phyloP scores from a whole-genome alignment of 2,329 filamentous ascomycete genomes.

The Xylaria sp. region DNA sequence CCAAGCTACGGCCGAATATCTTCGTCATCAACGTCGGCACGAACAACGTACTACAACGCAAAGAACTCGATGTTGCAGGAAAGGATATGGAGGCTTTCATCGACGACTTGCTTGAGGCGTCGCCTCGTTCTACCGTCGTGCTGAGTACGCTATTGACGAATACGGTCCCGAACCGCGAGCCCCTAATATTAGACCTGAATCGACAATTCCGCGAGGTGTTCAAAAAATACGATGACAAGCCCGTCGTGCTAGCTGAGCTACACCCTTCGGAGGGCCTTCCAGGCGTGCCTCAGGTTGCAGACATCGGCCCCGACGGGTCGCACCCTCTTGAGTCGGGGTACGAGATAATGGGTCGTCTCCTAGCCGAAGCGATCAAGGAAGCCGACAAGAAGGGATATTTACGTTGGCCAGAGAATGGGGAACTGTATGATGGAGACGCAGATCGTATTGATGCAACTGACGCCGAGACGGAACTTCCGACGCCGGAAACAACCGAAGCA shows the following conservation, averaged over 20 bases:
- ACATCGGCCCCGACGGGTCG: conserved; percentile 39
- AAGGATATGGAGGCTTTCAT: conserved; percentile 38
- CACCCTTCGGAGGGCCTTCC: conserved; percentile 36
- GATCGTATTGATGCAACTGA: conserved; percentile 25
- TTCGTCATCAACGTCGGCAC: conserved; percentile 44
- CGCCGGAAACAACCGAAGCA: conserved; percentile 12
- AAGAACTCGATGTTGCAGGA: conserved; percentile 35
- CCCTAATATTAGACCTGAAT: conserved; percentile 38
- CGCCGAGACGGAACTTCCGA: conserved; percentile 17
- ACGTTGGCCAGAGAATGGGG: conserved; percentile 35
- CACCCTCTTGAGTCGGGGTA: conserved; percentile 39
- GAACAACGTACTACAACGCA: conserved; percentile 42
- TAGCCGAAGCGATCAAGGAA: conserved; percentile 33
- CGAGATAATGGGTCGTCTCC: conserved; percentile 38
- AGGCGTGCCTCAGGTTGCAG: conserved; percentile 29
- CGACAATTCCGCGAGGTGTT: conserved; percentile 39
- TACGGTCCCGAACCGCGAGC: conserved; percentile 35
- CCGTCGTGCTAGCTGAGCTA: conserved; percentile 42
- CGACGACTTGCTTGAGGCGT: conserved; percentile 37
- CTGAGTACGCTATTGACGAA: conserved; percentile 41
- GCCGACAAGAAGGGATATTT: conserved; percentile 36
- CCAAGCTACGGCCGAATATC: conserved; percentile 38
- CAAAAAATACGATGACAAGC: conserved; percentile 32
- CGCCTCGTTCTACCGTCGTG: conserved; percentile 39
- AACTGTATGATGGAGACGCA: conserved; percentile 35